Conservation (phyloP, 2,329 filamentous ascomycete species). For the Chalaropsis ovoidea region DNA sequence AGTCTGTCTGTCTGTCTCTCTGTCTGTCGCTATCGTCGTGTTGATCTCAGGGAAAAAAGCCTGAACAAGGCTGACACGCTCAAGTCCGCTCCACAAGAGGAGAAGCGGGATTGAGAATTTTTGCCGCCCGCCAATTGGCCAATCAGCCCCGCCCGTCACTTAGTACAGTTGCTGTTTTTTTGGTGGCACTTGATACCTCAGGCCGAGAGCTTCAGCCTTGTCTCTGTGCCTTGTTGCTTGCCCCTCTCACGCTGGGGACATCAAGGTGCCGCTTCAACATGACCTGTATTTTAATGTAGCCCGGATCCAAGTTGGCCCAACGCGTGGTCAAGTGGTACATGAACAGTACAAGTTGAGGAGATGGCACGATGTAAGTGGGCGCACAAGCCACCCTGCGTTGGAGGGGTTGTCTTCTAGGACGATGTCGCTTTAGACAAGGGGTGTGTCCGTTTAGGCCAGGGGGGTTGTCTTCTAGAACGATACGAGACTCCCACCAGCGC, state of each 20-base stretch:
- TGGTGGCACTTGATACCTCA: not conserved
- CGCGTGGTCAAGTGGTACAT: too few species aligned
- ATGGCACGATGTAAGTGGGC: not conserved
- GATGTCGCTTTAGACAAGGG: too few species aligned
- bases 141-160: not conserved
- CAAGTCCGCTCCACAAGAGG: not conserved
- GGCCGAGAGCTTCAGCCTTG: not conserved
- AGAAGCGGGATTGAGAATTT: not conserved
- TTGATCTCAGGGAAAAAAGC: too few species aligned
- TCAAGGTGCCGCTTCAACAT: too few species aligned
- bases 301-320: too few species aligned
- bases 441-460: too few species aligned
- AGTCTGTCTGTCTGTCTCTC: too few species aligned
- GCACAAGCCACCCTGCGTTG: constrained; percentile 3
- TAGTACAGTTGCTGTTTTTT: not conserved
- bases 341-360: not conserved
- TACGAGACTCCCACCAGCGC: not conserved
- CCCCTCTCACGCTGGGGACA: too few species aligned
- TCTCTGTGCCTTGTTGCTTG: too few species aligned
- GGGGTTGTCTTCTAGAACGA: constrained; percentile 6
- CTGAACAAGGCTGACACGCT: too few species aligned
- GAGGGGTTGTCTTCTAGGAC: constrained; percentile 11
- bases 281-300: too few species aligned
- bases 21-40: too few species aligned
- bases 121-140: not conserved